phyloP scores from a whole-genome alignment of 192 early-diverging fungal species.

The Chytriomyces sp. region DNA sequence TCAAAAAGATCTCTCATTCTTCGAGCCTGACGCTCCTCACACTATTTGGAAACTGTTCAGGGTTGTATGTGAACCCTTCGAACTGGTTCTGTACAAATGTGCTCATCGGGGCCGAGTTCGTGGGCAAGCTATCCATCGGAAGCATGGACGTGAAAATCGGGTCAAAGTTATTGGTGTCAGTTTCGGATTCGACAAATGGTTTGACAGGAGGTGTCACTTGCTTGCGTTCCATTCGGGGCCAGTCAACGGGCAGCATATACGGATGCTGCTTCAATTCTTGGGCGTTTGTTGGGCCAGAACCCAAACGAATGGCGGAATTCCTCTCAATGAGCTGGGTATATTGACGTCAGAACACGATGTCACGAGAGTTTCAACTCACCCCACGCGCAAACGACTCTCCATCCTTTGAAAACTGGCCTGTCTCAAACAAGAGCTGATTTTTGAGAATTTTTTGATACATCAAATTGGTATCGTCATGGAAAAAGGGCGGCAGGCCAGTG shows the following conservation, averaged over 20 bases:
- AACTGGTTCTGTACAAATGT: slow-evolving; percentile 54
- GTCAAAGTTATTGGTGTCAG: slow-evolving; percentile 56
- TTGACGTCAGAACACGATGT: background rate
- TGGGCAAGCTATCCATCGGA: slow-evolving; percentile 52
- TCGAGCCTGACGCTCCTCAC: background rate
- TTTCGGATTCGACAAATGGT: slow-evolving; percentile 49
- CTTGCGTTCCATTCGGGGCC: slow-evolving; percentile 60
- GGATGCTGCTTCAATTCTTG: slow-evolving; percentile 61
- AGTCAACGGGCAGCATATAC: slow-evolving; percentile 66
- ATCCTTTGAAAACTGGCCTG: slow-evolving; percentile 38
- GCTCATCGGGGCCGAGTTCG: slow-evolving; percentile 37
- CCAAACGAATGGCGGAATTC: slow-evolving; percentile 60
- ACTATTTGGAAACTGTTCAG: background rate
- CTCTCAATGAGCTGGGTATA: slow-evolving; percentile 55
- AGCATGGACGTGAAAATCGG: slow-evolving; percentile 44
- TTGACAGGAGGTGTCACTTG: slow-evolving; percentile 67
- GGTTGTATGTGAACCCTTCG: slow-evolving; percentile 46
- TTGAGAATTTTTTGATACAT: slow-evolving; percentile 61
- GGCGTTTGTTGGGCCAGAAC: slow-evolving; percentile 57
- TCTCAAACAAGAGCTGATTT: slow-evolving; percentile 51
- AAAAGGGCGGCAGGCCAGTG: slow-evolving; percentile 20
- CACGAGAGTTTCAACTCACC: slow-evolving; percentile 31
- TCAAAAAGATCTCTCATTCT: background rate
- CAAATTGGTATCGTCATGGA: slow-evolving; percentile 45
- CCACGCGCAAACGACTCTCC: slow-evolving; percentile 48